Evolutionary conservation across 257 asterid genomes (phyloP).

Genomic region (Solanum ossicruentum): DNA sequence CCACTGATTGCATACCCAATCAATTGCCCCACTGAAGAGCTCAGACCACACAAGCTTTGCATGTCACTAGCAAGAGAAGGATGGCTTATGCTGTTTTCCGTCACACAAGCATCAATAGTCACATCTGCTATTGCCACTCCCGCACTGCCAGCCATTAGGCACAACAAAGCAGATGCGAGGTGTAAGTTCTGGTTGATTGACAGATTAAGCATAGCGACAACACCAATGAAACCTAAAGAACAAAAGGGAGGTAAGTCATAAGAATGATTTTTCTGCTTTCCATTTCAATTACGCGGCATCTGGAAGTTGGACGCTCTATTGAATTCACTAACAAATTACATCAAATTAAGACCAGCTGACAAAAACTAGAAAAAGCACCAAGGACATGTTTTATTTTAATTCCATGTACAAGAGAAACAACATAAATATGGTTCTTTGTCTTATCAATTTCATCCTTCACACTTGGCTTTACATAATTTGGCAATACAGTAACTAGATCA

Average conservation of each 20-base stretch:
- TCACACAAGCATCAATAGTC: conserved; percentile 63
- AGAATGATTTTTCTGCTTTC: background rate
- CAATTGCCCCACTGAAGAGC: conserved; percentile 51
- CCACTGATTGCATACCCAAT: conserved; percentile 59
- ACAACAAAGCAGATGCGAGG: conserved; percentile 25
- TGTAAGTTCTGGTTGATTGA: conserved; percentile 24
- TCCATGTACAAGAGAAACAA: background rate
- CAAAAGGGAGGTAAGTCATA: background rate
- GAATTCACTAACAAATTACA: background rate
- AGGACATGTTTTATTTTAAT: background rate
- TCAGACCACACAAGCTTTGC: conserved; percentile 54
- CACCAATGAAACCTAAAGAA: conserved; percentile 38
- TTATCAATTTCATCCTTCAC: background rate
- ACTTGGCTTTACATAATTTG: background rate
- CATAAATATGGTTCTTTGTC: background rate
- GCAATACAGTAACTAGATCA: background rate
- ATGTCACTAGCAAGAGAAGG: conserved; percentile 52
- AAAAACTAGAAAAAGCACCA: background rate
- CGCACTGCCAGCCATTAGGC: conserved; percentile 33
- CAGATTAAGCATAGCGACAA: conserved; percentile 35
- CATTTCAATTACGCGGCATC: background rate
- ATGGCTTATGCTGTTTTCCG: conserved; percentile 45
- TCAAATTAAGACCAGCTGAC: background rate
- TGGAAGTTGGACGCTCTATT: background rate
- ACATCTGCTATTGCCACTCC: conserved; percentile 61